These are phyloP conservation scores for Xylariomycetidae sp. DNA, from an alignment of 2,329 filamentous ascomycete species.

Conservation along the genomic window DNA sequence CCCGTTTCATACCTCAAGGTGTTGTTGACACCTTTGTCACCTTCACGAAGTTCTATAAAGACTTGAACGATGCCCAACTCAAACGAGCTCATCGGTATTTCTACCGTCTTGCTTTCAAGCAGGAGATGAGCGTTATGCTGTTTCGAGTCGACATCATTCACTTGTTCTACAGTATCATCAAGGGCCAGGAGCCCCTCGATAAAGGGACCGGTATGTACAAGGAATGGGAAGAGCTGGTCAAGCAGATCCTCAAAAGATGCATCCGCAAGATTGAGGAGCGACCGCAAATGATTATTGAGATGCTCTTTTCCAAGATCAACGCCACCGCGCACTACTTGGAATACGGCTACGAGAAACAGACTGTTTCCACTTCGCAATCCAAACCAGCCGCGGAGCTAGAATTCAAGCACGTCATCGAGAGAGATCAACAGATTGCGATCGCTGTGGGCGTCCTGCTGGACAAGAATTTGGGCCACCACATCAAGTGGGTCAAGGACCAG, in stretches of 20 bases:
- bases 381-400: constrained; percentile 75
- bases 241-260: constrained; percentile 75
- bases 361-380: constrained; percentile 52
- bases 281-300: constrained; percentile 79
- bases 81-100: constrained; percentile 93
- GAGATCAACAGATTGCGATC: constrained; percentile 68
- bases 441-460: constrained; percentile 75
- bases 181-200: constrained; percentile 74
- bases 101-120: constrained; percentile 90
- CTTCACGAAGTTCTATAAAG: constrained; percentile 73
- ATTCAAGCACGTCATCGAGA: constrained; percentile 65
- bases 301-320: constrained; percentile 90
- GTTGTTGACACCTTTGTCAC: constrained; percentile 85
- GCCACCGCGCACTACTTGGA: constrained; percentile 82
- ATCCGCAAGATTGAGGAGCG: constrained; percentile 80
- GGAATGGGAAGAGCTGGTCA: constrained; percentile 87
- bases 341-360: constrained; percentile 80
- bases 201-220: constrained; percentile 60
- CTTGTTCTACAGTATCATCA: constrained; percentile 85
- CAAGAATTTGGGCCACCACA: constrained; percentile 66
- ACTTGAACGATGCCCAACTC: constrained; percentile 72
- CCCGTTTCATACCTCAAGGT: constrained; percentile 74
- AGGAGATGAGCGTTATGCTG: constrained; percentile 81
- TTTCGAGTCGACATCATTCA: constrained; percentile 88
- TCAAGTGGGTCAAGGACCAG: constrained; percentile 76